Evolutionary conservation across 495 filamentous ascomycete genomes (phyloP), one percentile per base, ranked within the genome.

Genomic region (Daldinia childiae): DNA sequence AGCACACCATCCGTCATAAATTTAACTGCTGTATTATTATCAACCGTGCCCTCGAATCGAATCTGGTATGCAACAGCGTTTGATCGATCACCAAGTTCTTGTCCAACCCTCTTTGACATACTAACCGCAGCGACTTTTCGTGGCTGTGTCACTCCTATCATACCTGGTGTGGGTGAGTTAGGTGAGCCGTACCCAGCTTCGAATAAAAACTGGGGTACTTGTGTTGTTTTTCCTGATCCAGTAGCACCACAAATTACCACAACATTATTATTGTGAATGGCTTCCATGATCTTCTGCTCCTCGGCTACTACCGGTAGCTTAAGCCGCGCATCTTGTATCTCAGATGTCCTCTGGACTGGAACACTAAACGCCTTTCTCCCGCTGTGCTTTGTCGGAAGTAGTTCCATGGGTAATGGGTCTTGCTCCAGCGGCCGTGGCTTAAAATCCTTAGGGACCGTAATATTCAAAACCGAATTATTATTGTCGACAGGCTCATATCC

Each of bases 1-100:
- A 99, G 83, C 26, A 99, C 93, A 83, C 96, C 96, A 78, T 99
- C 96, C 0, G 96, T 99, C 93, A 99, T 98, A 80, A 98, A 99
- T 79, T 99, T 99, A 77, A 98, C 90, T 2, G 94, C 91, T 0
- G 96, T 99, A 65, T 94, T 90, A 43, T 88, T 86, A n/a, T 87
- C 88, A 1, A 90, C 90, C 2, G 89, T 93, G 34, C 90, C 91
- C 69, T 99, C 96, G 72, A 97, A 98, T 30, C 96, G 90, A 72
- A 99, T 97, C 75, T 97, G 94, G 78, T 98, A 97, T 6, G 93
- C 91, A 17, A 98, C 93, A 45, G 79, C 73, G 24, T 90, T 86
- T 6, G 90, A 87, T 48, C 84, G 79, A 32, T 91, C 84, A 2
- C 93, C 93, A 52, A 99, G 76, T 78, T 99, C 95, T 70, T 93